A percentile compares a stretch with the other conserved stretches of the same genome.
Evolutionary conservation across 75 land plant species (phyloP).

Genomic region (Adiantum capillusveneris): DNA sequence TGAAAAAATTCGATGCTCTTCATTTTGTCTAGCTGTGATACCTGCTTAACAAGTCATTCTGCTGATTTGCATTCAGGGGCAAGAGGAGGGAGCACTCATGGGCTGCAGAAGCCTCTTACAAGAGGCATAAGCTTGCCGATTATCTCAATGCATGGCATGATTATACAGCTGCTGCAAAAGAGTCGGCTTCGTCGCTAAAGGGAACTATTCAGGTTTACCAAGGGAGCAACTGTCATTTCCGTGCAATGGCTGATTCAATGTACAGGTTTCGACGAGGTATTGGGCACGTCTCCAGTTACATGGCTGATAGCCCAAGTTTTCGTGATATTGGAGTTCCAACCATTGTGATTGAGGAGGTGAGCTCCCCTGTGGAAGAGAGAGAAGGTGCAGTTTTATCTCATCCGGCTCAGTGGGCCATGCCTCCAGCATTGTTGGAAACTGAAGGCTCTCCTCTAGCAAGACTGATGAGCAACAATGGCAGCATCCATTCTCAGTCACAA

Average conservation of each 20-base stretch:
- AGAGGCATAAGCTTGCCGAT: conserved; percentile 12
- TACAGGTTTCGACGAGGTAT: conserved; percentile 1
- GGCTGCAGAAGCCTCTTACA: conserved; percentile 11
- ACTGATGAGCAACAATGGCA: too few relatives aligned
- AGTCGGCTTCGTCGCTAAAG: conserved; percentile 7
- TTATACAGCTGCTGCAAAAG: conserved; percentile 11
- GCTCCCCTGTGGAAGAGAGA: conserved; percentile 1
- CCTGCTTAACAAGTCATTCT: too few relatives aligned
- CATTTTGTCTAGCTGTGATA: background rate
- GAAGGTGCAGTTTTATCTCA: too few relatives aligned
- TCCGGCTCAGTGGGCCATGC: too few relatives aligned
- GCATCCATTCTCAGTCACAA: too few relatives aligned
- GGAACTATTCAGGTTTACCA: conserved; percentile 13
- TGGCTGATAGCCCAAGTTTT: too few relatives aligned
- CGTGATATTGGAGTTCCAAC: background rate
- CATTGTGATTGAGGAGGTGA: conserved; percentile 6
- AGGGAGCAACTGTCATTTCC: background rate
- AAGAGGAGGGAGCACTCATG: conserved; percentile 9
- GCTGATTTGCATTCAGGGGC: conserved; percentile 1
- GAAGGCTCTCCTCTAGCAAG: too few relatives aligned
- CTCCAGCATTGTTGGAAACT: too few relatives aligned
- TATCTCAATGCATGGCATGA: conserved; percentile 13
- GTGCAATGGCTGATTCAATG: background rate
- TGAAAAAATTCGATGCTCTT: background rate
- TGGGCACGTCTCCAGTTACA: background rate